Conservation (phyloP, 2,329 filamentous ascomycete genomes). For the Botrytis pseudocinerea region DNA sequence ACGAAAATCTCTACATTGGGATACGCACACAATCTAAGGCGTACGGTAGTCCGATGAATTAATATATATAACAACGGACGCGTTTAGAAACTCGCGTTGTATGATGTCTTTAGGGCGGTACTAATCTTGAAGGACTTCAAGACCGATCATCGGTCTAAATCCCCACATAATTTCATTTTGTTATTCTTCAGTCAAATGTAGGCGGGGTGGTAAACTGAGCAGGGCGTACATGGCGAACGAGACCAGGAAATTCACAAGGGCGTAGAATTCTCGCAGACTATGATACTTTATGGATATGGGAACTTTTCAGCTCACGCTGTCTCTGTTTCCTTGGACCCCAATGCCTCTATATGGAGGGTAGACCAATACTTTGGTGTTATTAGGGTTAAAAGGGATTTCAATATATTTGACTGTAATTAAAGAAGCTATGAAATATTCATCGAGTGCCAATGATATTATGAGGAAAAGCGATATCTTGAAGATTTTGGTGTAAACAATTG, state of each 20-base stretch:
- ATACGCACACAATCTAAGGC: background rate
- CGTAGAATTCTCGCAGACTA: background rate
- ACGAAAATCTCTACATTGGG: background rate
- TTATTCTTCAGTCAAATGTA: background rate
- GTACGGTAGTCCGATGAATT: background rate
- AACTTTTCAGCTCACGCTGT: background rate
- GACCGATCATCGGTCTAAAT: background rate
- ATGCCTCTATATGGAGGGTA: background rate
- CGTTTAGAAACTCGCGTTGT: background rate
- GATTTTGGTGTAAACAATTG: too few relatives aligned
- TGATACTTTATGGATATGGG: background rate
- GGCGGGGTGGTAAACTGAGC: constrained; percentile 26
- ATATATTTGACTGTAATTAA: background rate
- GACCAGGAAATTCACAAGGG: background rate
- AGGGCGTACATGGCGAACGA: constrained; percentile 29
- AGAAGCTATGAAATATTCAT: background rate
- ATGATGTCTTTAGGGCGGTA: background rate
- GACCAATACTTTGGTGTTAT: constrained; percentile 10
- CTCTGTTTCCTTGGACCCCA: background rate
- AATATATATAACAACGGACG: background rate
- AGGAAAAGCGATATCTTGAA: background rate
- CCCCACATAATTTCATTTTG: constrained; percentile 9
- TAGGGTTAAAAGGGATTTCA: constrained; percentile 4
- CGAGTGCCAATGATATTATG: background rate
- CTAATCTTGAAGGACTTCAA: background rate